Base-by-base conservation (phyloP, 2,329 filamentous ascomycete genomes). In the Diaporthe destruens region DNA sequence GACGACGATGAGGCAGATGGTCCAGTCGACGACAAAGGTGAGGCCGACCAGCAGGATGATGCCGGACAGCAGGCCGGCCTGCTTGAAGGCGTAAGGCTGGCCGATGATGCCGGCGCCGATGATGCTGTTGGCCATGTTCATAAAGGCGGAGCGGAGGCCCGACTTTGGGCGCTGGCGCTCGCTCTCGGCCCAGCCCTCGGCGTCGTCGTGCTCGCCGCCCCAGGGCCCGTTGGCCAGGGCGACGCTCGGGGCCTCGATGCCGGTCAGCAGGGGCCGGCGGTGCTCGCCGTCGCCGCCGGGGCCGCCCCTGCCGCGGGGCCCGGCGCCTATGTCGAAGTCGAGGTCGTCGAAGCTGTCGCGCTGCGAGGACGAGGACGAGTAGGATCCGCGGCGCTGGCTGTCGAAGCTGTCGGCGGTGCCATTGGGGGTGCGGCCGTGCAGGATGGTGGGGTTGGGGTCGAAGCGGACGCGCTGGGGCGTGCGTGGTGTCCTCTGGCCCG, bases 91-190 rank as follows among this genome's bases (percentile, higher is more conserved):
- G 83, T 98, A 99, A 16, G 96, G 95, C 83, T 99, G 96, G 4
- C 94, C 90, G 78, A 92, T 92, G 81, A 92, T 92, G 68, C 91
- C 90, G 2, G 91, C 91, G 51, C 91, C 91, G 77, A 99, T 98
- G 81, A 99, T 99, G 78, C 94, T 97, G 85, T 99, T 99, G 75
- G 96, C 96, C 96, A 99, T 99, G 84, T 99, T 99, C 95, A 98
- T 98, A 77, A 99, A 98, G 3, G 96, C 96, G 80, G 93, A 94
- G 75, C 89, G 87, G 84, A 98, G 88, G 6, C 93, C 93, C 72
- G 94, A 97, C 84, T 96, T 96, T 59, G 96, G 95, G 71, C 95
- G 88, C 53, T 79, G 79, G 71, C 87, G 85, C 80, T 91, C 89
- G 44, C 85, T 83, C 77, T 88, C 86, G 6, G 86, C 87, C 82